Conservation (phyloP, 2,329 filamentous ascomycete species). For the Fusarium nematophilum region DNA sequence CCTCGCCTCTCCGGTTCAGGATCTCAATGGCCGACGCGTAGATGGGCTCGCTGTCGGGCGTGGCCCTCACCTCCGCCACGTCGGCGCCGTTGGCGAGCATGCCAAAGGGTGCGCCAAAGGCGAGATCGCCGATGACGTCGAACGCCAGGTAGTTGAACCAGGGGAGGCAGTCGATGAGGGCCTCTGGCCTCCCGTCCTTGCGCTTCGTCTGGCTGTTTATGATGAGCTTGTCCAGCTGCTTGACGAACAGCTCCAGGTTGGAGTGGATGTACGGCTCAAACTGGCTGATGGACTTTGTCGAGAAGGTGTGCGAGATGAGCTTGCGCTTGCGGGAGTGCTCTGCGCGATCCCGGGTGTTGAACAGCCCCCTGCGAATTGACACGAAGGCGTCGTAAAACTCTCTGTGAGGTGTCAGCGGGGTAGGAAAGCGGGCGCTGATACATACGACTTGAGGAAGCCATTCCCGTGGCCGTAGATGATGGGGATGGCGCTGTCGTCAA, state of each 20-base stretch:
- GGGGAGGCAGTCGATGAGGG: constrained; percentile 76
- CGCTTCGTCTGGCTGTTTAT: constrained; percentile 59
- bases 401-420: constrained; percentile 52
- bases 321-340: constrained; percentile 93
- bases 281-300: constrained; percentile 80
- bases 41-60: constrained; percentile 69
- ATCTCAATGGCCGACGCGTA: constrained; percentile 88
- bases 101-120: constrained; percentile 63
- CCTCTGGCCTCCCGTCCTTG: constrained; percentile 69
- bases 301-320: constrained; percentile 88
- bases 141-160: constrained; percentile 75
- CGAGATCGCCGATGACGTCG: constrained; percentile 61
- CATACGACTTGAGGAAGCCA: constrained; percentile 77
- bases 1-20: constrained; percentile 87
- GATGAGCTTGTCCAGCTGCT: constrained; percentile 76
- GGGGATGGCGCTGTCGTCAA: constrained; percentile 81
- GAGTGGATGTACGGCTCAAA: constrained; percentile 90
- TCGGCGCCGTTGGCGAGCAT: constrained; percentile 84
- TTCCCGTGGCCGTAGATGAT: constrained; percentile 84
- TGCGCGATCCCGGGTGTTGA: constrained; percentile 85
- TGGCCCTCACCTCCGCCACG: constrained; percentile 76
- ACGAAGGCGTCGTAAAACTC: constrained; percentile 95
- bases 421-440: background rate
- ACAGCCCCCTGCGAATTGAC: constrained; percentile 84
- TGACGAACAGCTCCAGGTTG: constrained; percentile 80